These are phyloP conservation scores for Pleurotus giganteus DNA, from an alignment of 768 basidiomycete species.

Conservation along the genomic window DNA sequence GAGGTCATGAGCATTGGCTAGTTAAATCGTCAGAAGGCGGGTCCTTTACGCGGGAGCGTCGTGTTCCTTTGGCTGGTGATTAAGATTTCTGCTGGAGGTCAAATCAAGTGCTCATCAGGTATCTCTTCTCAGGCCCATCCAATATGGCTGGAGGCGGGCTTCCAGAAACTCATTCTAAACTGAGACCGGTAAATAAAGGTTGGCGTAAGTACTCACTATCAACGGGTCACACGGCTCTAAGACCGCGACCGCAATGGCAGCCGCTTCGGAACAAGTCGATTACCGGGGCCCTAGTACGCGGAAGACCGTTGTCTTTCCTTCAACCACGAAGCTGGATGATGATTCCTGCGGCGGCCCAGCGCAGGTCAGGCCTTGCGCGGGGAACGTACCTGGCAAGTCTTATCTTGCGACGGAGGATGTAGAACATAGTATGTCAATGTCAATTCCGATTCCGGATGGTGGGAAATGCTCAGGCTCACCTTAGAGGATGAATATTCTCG, in stretches of 20 bases:
- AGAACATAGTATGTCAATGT: slow-evolving; percentile 4
- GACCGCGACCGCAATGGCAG: neutral
- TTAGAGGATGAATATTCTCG: slow-evolving; percentile 4
- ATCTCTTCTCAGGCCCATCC: neutral
- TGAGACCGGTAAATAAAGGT: neutral
- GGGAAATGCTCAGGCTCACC: slow-evolving; percentile 9
- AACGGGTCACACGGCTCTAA: neutral
- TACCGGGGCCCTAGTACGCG: neutral
- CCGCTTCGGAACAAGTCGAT: neutral
- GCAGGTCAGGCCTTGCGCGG: slow-evolving; percentile 4
- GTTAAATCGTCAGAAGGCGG: slow-evolving; percentile 2
- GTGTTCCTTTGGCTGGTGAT: slow-evolving; percentile 7
- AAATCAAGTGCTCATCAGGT: neutral
- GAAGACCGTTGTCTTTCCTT: slow-evolving; percentile 2
- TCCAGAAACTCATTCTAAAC: slow-evolving; percentile 1
- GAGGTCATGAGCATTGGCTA: neutral
- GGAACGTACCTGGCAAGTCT: slow-evolving; percentile 6
- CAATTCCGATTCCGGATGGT: neutral
- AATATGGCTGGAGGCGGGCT: slow-evolving; percentile 5
- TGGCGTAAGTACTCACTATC: slow-evolving; percentile 3
- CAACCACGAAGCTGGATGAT: neutral
- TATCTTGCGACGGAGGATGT: neutral
- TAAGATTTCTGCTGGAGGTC: neutral
- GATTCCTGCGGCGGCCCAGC: neutral
- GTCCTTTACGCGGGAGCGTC: slow-evolving; percentile 3